Evolutionary conservation across 495 filamentous ascomycete genomes (phyloP), one percentile per base, ranked within the genome.

Genomic region (Neurospora hispaniola): DNA sequence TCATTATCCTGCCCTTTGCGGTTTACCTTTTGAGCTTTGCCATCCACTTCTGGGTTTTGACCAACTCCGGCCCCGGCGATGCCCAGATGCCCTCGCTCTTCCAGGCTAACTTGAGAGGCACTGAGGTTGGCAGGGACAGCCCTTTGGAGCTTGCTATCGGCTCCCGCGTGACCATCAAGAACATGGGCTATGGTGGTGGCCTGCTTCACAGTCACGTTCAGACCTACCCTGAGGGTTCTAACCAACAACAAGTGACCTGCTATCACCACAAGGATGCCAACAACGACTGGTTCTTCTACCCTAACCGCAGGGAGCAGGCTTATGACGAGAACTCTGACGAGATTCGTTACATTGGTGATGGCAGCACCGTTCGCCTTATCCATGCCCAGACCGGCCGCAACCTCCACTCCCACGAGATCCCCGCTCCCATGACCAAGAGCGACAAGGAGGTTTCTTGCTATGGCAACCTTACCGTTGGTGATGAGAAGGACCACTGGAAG

Each of bases 221-320:
- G 82, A 85, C 95, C 16, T 99, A 92, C 77, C 96, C 96, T 0
- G 96, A 99, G 81, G 96, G 96, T 41, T 98, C 96, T 16, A 81
- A 81, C 8, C 96, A 99, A 82, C 96, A 99, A 78, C 96, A 99
- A 81, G 91, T 99, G 71, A 99, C 96, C 41, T 99, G 96, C 84
- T 99, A 99, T 80, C 96, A 99, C 81, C 96, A 99, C 85, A 99
- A 99, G 80, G 96, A 99, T 87, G 89, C 96, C 76, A 99, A 99
- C 85, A 99, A 99, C 78, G 96, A 99, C 82, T 99, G 96, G 96
- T 98, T 94, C 82, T 97, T 99, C 80, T 97, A 97, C 79, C 96
- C 96, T 20, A 96, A 94, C 83, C 91, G 96, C 54, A 76, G 85
- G 41, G 86, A 95, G 42, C 80, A 86, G 4, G 27, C 54, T 35